Base-by-base conservation (phyloP, 805 yeast species). In the Sungouiella blattae region DNA sequence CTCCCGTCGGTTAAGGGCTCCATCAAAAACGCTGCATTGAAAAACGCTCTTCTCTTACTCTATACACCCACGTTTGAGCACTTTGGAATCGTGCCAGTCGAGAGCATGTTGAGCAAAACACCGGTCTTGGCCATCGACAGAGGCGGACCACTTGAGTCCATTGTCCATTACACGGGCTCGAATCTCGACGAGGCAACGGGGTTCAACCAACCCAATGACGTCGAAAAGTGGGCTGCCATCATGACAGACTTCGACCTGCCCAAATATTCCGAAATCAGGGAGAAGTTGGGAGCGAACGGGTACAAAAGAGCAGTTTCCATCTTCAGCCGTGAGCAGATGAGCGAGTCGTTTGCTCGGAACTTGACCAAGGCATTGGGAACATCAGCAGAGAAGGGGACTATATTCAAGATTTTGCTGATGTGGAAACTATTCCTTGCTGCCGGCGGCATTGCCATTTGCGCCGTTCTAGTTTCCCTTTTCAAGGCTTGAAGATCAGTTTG, bases 11-110 rank as follows among this genome's bases (percentile, higher is more conserved):
- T 91, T 6, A 72, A 84, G 26, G 70, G 87, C 1, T 55, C 71
- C 2, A 55, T 84, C 40, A 87, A 87, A 40, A 59, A 79, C 70
- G 53, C 64, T 72, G 68, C 93, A 18, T 62, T 93, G 22, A 56
- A 71, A 25, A 58, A 66, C 7, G 70, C 89, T 2, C 71, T 73
- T 30, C 47, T 84, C 37, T 67, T 93, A 15, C 61, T 89, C 29
- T 93, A 93, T 55, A 93, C 99, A 0, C 98, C 99, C 3, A 71
- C 84, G 0, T 75, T 74, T 49, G 98, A 93, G 58, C 99, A 93
- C 62, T 93, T 93, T 55, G 99, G 99, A 11, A 93, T 93, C 44
- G 99, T 93, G 7, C 99, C 99, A 1, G 70, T 93, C 11, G 98
- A 93, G 57, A 89, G 96, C 9, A 89, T 93, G 97, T 71, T 82